Percentiles rank a stretch among this genome's conserved stretches.
phyloP scores from a whole-genome alignment of 2,329 filamentous ascomycete species.

The Colletotrichum caudatum region DNA sequence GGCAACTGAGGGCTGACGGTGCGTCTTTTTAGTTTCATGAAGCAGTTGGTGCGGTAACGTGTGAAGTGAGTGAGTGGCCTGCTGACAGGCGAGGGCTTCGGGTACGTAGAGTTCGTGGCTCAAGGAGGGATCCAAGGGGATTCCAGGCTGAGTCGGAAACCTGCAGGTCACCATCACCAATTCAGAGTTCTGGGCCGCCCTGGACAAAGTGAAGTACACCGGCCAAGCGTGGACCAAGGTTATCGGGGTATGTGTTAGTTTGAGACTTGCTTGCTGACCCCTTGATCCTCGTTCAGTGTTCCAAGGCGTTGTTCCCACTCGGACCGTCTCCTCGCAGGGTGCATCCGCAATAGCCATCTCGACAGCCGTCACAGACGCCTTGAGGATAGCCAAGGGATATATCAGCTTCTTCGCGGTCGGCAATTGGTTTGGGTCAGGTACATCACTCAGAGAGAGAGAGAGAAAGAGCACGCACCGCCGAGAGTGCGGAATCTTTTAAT shows the following conservation, averaged over 20 bases:
- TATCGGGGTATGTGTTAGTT: slow-evolving; percentile 24
- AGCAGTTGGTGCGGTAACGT: slow-evolving; percentile 5
- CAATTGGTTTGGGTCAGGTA: not conserved
- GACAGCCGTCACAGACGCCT: not conserved
- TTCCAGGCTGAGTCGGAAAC: slow-evolving; percentile 30
- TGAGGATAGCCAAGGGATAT: not conserved
- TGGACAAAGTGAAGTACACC: slow-evolving; percentile 32
- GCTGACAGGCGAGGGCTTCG: slow-evolving; percentile 13
- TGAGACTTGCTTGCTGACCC: slow-evolving; percentile 19
- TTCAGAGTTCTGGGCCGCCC: slow-evolving; percentile 37
- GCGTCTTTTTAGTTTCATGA: slow-evolving; percentile 9
- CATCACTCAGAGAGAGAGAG: slow-evolving; percentile 5
- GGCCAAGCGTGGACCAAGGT: slow-evolving; percentile 27
- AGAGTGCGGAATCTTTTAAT: slow-evolving; percentile 1
- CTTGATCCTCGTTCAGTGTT: slow-evolving; percentile 34
- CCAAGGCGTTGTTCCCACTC: slow-evolving; percentile 18
- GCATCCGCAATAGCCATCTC: slow-evolving; percentile 14
- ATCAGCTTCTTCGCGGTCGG: not conserved
- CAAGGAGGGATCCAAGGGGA: slow-evolving; percentile 23
- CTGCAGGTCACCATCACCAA: slow-evolving; percentile 29
- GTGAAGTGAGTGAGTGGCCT: not conserved
- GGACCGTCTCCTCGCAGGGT: slow-evolving; percentile 9
- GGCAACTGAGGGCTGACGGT: not conserved
- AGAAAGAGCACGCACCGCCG: not conserved
- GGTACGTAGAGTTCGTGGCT: slow-evolving; percentile 10